Conservation (phyloP, 2,329 filamentous ascomycete species). For the Penicillium janthinellum region DNA sequence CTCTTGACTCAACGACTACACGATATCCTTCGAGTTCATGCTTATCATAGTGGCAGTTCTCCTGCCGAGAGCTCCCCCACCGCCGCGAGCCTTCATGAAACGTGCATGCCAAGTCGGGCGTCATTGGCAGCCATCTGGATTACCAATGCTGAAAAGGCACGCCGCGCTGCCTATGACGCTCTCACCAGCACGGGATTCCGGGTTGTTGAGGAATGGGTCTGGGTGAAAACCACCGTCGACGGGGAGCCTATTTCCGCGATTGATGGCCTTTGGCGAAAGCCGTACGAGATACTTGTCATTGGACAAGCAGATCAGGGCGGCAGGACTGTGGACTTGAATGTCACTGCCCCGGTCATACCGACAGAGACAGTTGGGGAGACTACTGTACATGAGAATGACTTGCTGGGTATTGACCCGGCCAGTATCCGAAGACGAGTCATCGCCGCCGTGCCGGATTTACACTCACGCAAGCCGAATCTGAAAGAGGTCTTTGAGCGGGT, state of each 20-base stretch:
- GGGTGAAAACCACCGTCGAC: conserved; percentile 60
- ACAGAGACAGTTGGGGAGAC: neutral
- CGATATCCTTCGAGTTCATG: conserved; percentile 49
- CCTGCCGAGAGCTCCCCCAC: neutral
- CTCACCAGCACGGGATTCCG: conserved; percentile 51
- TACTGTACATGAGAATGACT: neutral
- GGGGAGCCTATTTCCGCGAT: conserved; percentile 57
- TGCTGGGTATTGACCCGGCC: conserved; percentile 15
- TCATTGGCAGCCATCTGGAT: conserved; percentile 61
- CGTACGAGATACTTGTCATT: conserved; percentile 63
- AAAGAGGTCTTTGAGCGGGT: conserved; percentile 56
- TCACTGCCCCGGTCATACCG: no score
- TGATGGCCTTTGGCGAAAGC: conserved; percentile 59
- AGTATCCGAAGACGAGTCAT: conserved; percentile 53
- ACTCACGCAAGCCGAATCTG: conserved; percentile 66
- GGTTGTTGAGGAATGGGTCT: conserved; percentile 64
- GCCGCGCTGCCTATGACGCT: conserved; percentile 48
- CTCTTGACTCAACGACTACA: conserved; percentile 38
- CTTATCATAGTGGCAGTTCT: conserved; percentile 29
- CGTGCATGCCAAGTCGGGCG: conserved; percentile 6
- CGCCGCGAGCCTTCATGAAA: neutral
- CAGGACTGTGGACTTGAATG: neutral
- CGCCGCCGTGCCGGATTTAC: conserved; percentile 62
- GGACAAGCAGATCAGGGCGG: conserved; percentile 24
- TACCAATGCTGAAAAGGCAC: conserved; percentile 59